Evolutionary conservation across 1,139 yeast genomes (phyloP).

Genomic region (Zygosaccharomyces sapae): DNA sequence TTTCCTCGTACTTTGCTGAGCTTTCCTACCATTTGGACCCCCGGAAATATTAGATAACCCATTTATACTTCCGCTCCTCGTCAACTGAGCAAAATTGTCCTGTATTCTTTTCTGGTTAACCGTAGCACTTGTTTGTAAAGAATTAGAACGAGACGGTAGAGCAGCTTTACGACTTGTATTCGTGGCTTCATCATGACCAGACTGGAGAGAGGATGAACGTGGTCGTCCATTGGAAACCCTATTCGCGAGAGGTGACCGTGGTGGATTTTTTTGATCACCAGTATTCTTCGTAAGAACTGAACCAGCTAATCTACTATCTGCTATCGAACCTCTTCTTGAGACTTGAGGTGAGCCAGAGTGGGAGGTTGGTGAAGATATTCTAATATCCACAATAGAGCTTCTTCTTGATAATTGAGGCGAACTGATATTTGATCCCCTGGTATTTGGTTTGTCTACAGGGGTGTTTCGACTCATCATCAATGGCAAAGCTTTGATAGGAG

Average conservation of each 20-base stretch:
- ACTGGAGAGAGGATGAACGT: conserved; percentile 34
- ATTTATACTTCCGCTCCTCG: not conserved
- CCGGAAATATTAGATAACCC: conserved; percentile 3
- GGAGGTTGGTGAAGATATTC: conserved; percentile 3
- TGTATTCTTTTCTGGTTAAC: conserved; percentile 31
- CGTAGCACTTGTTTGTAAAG: conserved; percentile 30
- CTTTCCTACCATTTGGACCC: not conserved
- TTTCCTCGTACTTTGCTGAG: not conserved
- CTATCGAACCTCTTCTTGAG: conserved; percentile 24
- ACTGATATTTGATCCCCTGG: conserved; percentile 10
- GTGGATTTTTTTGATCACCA: conserved; percentile 9
- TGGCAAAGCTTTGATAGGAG: conserved; percentile 15
- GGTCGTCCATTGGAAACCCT: conserved; percentile 19
- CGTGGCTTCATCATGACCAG: conserved; percentile 12
- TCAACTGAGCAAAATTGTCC: conserved; percentile 11
- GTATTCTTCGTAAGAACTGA: conserved; percentile 6
- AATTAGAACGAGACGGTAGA: conserved; percentile 27
- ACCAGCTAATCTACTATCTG: conserved; percentile 10
- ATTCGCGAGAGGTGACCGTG: conserved; percentile 6
- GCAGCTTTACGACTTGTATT: conserved; percentile 5
- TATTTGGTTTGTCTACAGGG: conserved; percentile 9
- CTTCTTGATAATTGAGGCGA: conserved; percentile 29
- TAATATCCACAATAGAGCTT: conserved; percentile 17
- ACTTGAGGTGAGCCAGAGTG: conserved; percentile 23
- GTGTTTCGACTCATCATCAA: conserved; percentile 11